Evolutionary conservation across 78 protist genomes (phyloP).

Genomic region (Protostelium mycophagum): DNA sequence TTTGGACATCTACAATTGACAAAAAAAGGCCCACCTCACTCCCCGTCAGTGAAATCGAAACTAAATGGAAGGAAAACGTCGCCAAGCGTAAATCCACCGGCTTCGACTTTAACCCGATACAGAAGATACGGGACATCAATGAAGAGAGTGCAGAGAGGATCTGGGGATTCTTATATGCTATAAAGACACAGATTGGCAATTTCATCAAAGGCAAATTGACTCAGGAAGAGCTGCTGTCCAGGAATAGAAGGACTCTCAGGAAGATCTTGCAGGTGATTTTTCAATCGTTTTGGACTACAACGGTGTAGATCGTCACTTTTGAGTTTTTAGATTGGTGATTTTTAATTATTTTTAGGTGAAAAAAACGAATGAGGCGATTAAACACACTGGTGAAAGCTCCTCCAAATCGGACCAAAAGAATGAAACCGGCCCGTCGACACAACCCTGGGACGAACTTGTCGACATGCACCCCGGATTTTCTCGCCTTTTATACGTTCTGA

Average conservation of each 20-base stretch:
- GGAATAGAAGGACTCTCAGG: slow-evolving; percentile 29
- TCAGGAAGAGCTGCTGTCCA: slow-evolving; percentile 40
- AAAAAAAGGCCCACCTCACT: background rate
- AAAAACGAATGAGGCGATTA: background rate
- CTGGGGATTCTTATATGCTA: slow-evolving; percentile 54
- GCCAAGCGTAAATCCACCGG: background rate
- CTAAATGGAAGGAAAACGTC: background rate
- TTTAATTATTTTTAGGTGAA: background rate
- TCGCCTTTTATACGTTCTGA: slow-evolving; percentile 18
- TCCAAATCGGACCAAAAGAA: background rate
- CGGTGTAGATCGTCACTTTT: no score
- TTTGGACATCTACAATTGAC: background rate
- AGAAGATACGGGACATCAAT: background rate
- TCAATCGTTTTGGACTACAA: no score
- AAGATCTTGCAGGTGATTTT: slow-evolving; percentile 31
- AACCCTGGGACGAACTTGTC: background rate
- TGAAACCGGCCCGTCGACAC: background rate
- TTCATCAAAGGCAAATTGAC: slow-evolving; percentile 51
- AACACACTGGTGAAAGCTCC: background rate
- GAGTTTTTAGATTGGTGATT: background rate
- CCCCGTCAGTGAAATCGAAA: background rate
- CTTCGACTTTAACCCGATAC: background rate
- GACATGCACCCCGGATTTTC: background rate
- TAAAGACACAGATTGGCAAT: slow-evolving; percentile 43
- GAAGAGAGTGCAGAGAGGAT: slow-evolving; percentile 52